These are phyloP conservation scores for Fusarium virguliforme DNA, from an alignment of 2,329 filamentous ascomycete species.

Conservation along the genomic window DNA sequence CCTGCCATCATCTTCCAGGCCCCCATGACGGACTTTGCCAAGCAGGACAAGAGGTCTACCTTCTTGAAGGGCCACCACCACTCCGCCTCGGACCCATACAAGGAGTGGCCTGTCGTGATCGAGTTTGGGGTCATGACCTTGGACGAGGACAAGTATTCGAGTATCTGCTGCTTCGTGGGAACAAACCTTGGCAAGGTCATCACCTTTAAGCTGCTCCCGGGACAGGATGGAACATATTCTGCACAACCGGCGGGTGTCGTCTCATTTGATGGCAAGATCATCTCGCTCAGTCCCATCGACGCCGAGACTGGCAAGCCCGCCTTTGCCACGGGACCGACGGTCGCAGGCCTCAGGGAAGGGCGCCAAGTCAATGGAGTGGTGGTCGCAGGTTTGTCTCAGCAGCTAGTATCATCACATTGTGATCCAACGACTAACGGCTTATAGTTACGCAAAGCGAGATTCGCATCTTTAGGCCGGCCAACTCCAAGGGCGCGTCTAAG, in stretches of 20 bases:
- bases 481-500: constrained; percentile 91
- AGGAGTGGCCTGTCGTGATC: constrained; percentile 85
- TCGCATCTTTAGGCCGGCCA: constrained; percentile 90
- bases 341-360: constrained; percentile 84
- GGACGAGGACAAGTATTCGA: constrained; percentile 95
- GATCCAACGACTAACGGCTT: constrained; percentile 47
- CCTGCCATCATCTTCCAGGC: constrained; percentile 86
- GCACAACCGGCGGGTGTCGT: constrained; percentile 80
- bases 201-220: constrained; percentile 92
- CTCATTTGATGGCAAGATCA: constrained; percentile 77
- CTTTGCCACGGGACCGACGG: constrained; percentile 79
- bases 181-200: constrained; percentile 87
- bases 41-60: constrained; percentile 82
- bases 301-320: constrained; percentile 84
- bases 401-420: too few relatives aligned
- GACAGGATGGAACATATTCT: constrained; percentile 77
- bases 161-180: constrained; percentile 92
- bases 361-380: constrained; percentile 84
- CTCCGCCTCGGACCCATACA: constrained; percentile 58
- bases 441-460: constrained; percentile 79
- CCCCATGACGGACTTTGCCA: constrained; percentile 80
- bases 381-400: constrained; percentile 74
- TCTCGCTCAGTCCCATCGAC: constrained; percentile 85
- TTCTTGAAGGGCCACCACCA: constrained; percentile 70
- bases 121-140: constrained; percentile 96